Conservation (phyloP, 2,329 filamentous ascomycete genomes). For the Colletotrichum viniferum region DNA sequence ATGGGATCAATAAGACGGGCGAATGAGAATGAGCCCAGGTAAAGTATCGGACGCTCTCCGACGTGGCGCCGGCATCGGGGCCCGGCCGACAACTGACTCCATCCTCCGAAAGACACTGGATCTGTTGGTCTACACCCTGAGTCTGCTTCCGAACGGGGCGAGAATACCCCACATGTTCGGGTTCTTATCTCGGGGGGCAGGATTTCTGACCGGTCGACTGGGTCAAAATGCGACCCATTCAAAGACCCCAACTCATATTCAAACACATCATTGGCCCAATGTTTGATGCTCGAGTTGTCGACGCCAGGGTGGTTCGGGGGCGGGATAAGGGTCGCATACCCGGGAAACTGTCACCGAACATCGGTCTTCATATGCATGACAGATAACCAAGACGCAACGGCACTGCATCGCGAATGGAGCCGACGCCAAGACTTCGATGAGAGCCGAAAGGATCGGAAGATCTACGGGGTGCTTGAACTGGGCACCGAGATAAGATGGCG, state of each 20-base stretch:
- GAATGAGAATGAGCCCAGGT: not conserved
- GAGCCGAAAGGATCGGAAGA: not conserved
- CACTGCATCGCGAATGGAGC: not conserved
- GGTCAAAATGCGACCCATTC: not conserved
- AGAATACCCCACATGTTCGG: not conserved
- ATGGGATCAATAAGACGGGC: not conserved
- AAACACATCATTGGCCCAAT: not conserved
- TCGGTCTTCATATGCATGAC: not conserved
- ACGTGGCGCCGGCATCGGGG: constrained; percentile 5
- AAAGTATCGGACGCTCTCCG: not conserved
- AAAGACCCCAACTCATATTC: not conserved
- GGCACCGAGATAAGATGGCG: not conserved
- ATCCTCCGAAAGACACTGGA: not conserved
- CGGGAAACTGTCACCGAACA: not conserved
- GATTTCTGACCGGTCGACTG: not conserved
- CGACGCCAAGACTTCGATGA: not conserved
- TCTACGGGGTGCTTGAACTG: not conserved
- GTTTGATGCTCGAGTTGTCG: not conserved
- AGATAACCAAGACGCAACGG: not conserved
- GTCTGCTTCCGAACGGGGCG: not conserved
- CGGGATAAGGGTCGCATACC: not conserved
- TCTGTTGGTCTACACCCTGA: not conserved
- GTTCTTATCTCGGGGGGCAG: not conserved
- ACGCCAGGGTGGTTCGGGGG: not conserved
- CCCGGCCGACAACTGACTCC: not conserved